Percentiles rank a stretch among this genome's conserved stretches.
These are phyloP conservation scores for Pholiota molesta DNA, from an alignment of 768 basidiomycete genomes.

Conservation along the genomic window DNA sequence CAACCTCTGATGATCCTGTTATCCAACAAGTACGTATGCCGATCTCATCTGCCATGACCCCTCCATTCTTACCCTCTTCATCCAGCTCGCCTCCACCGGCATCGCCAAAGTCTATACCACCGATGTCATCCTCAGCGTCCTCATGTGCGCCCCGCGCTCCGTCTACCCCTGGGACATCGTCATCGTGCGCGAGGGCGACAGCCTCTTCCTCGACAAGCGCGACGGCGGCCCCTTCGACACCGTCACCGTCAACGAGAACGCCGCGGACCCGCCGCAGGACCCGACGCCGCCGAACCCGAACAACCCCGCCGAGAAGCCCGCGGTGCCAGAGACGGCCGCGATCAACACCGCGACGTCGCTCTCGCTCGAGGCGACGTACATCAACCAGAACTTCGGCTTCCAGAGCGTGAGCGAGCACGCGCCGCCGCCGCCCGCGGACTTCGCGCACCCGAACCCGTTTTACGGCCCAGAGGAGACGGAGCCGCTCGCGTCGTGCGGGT, in stretches of 20 bases:
- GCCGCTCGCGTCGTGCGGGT: slow-evolving; percentile 93
- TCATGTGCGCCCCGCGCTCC: slow-evolving; percentile 95
- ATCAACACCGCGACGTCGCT: slow-evolving; percentile 94
- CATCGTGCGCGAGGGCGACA: slow-evolving; percentile 90
- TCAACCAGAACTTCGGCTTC: slow-evolving; percentile 98
- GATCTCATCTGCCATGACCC: slow-evolving; percentile 13
- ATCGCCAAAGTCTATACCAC: slow-evolving; percentile 91
- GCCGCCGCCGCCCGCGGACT: slow-evolving; percentile 66
- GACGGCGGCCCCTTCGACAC: slow-evolving; percentile 97
- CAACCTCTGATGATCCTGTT: slow-evolving; percentile 96
- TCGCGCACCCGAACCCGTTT: slow-evolving; percentile 93
- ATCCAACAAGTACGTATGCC: slow-evolving; percentile 74
- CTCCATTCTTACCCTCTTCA: slow-evolving; percentile 8
- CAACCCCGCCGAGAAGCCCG: slow-evolving; percentile 68
- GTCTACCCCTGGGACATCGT: slow-evolving; percentile 99
- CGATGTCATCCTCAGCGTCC: slow-evolving; percentile 90
- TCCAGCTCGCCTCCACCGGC: slow-evolving; percentile 76
- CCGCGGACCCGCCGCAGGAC: slow-evolving; percentile 90
- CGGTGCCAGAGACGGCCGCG: slow-evolving; percentile 69
- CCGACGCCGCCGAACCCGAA: slow-evolving; percentile 77
- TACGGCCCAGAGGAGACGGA: slow-evolving; percentile 93
- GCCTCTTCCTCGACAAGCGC: slow-evolving; percentile 95
- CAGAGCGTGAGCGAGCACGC: slow-evolving; percentile 84
- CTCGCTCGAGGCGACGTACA: slow-evolving; percentile 96
- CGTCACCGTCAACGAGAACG: slow-evolving; percentile 98